Conservation (phyloP, 352 stramenopile species). For the Phytophthora lateralis region DNA sequence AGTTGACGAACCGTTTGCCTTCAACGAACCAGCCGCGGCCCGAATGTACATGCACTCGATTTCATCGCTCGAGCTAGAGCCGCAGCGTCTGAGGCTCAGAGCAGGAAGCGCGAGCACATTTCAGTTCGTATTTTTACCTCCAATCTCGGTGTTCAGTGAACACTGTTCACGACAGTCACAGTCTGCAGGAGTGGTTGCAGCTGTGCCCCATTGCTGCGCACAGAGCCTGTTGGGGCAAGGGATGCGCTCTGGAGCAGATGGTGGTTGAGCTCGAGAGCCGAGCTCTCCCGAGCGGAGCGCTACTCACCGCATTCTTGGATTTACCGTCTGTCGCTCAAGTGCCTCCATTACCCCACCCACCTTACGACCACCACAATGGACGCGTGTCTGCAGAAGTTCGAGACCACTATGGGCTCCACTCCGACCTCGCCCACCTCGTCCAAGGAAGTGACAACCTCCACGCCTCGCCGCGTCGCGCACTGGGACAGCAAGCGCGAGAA, state of each 20-base stretch:
- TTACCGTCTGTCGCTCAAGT: conserved; percentile 35
- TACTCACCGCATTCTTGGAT: conserved; percentile 33
- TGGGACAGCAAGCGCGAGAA: conserved; percentile 89
- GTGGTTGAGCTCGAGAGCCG: conserved; percentile 9
- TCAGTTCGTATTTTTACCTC: conserved; percentile 32
- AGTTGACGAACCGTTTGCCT: not conserved
- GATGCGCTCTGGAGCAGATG: conserved; percentile 26
- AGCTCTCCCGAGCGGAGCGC: conserved; percentile 15
- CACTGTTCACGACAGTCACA: not conserved
- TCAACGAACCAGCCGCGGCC: conserved; percentile 1
- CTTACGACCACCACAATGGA: conserved; percentile 48
- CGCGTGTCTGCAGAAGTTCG: conserved; percentile 47
- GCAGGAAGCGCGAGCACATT: no score
- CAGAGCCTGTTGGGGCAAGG: conserved; percentile 30
- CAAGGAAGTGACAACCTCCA: conserved; percentile 4
- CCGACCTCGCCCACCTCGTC: conserved; percentile 11
- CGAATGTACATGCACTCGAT: not conserved
- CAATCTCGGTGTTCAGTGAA: conserved; percentile 24
- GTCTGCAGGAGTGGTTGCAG: conserved; percentile 1
- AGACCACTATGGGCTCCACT: conserved; percentile 26
- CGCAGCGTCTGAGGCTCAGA: no score
- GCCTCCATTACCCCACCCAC: conserved; percentile 4
- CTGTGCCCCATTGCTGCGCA: conserved; percentile 22
- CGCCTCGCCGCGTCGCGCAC: conserved; percentile 52
- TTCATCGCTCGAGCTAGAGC: not conserved